A percentile compares a stretch with the other conserved stretches of the same genome.
Conservation (phyloP, 345 rosid species). For the Tarenaya hassleriana region DNA sequence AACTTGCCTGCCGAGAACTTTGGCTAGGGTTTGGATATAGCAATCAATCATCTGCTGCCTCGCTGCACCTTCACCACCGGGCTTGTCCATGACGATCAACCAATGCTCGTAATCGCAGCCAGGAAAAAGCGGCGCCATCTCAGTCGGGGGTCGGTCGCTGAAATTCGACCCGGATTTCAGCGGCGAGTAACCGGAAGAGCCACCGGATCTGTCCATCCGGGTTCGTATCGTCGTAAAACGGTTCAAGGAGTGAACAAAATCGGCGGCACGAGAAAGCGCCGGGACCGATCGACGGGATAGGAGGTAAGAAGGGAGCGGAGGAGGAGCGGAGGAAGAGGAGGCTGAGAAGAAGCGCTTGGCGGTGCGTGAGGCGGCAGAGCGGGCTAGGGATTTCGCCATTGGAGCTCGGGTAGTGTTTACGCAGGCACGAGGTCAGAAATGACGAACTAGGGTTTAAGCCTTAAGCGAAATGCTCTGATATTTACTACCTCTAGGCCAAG, state of each 20-base stretch:
- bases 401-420: conserved; percentile 8
- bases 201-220: conserved; percentile 22
- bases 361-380: conserved; percentile 18
- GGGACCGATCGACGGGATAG: conserved; percentile 11
- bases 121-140: conserved; percentile 22
- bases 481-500: too few species aligned
- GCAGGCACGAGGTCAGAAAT: not conserved
- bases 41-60: too few species aligned
- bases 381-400: conserved; percentile 24
- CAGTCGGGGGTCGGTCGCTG: conserved; percentile 23
- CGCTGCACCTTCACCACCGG: too few species aligned
- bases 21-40: too few species aligned
- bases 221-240: conserved; percentile 20
- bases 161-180: conserved; percentile 26
- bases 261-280: conserved; percentile 19
- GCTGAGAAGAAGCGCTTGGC: conserved; percentile 20
- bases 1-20: not conserved
- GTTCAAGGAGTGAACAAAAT: conserved; percentile 6
- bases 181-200: conserved; percentile 27
- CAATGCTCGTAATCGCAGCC: too few species aligned
- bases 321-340: conserved; percentile 12
- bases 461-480: not conserved
- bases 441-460: conserved; percentile 5
- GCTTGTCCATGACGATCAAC: too few species aligned
- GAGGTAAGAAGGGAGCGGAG: conserved; percentile 8